phyloP scores from a whole-genome alignment of 805 yeast species.

The Kodamaea lidongshanica region DNA sequence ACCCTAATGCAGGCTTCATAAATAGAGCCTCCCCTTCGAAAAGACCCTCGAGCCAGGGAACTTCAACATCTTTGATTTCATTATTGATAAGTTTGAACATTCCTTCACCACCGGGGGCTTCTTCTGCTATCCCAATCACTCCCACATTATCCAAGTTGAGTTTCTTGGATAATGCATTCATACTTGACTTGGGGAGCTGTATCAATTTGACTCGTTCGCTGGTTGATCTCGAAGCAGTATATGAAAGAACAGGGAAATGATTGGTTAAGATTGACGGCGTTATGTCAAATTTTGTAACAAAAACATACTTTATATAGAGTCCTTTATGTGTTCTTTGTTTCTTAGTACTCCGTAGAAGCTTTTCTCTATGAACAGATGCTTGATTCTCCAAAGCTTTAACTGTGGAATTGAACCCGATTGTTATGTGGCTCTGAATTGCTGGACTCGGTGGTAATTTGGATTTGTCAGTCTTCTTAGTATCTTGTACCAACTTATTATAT shows the following conservation, averaged over 20 bases:
- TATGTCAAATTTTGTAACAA: constrained; percentile 57
- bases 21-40: constrained; percentile 18
- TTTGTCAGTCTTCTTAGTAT: constrained; percentile 7
- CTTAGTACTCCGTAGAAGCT: constrained; percentile 3
- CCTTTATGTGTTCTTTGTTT: too few species aligned
- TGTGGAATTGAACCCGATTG: constrained; percentile 52
- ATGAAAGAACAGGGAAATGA: constrained; percentile 53
- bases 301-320: constrained; percentile 39
- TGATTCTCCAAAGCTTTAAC: constrained; percentile 43
- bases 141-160: constrained; percentile 24
- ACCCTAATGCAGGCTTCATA: constrained; percentile 33
- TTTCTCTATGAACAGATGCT: constrained; percentile 21
- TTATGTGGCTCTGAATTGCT: constrained; percentile 17
- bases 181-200: constrained; percentile 49
- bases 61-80: constrained; percentile 30
- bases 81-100: constrained; percentile 23
- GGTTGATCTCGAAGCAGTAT: constrained; percentile 33
- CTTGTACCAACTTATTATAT: constrained; percentile 15
- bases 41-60: constrained; percentile 41
- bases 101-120: constrained; percentile 21
- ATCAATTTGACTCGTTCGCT: constrained; percentile 45
- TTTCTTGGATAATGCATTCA: constrained; percentile 23
- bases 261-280: constrained; percentile 45
- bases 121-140: constrained; percentile 30
- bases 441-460: constrained; percentile 17